Conservation (phyloP, 495 filamentous ascomycete genomes). For the Delitschia confertaspora region DNA sequence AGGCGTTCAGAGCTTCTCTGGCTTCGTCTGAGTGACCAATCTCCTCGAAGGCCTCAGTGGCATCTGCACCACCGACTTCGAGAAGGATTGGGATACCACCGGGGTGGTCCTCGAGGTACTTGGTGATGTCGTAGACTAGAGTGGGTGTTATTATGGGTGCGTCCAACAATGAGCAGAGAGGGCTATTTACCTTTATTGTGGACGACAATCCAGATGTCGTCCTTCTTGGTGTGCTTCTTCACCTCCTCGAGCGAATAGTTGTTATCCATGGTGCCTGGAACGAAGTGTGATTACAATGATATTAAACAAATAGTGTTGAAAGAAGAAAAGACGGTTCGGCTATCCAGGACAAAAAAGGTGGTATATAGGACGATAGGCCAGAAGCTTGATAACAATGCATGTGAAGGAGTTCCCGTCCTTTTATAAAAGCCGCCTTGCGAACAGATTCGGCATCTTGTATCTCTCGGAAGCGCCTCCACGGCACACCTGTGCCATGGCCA, state of each 20-base stretch:
- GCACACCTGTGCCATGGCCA: too few species aligned
- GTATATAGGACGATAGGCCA: too few species aligned
- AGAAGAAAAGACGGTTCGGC: too few species aligned
- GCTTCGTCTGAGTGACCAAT: constrained; percentile 51
- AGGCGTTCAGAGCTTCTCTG: constrained; percentile 30
- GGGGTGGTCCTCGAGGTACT: constrained; percentile 52
- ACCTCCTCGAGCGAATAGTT: constrained; percentile 42
- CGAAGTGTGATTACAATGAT: too few species aligned
- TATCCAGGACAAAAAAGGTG: too few species aligned
- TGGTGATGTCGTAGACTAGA: constrained; percentile 55
- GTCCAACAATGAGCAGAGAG: neutral
- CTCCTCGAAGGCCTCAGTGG: constrained; percentile 49
- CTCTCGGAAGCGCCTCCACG: too few species aligned
- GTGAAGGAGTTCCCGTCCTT: too few species aligned
- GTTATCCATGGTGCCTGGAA: constrained; percentile 26
- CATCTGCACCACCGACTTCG: constrained; percentile 50
- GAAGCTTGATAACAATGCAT: too few species aligned
- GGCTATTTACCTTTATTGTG: constrained; percentile 47
- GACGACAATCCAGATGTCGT: constrained; percentile 51
- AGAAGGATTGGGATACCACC: constrained; percentile 47
- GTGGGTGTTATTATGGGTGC: neutral
- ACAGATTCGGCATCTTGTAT: too few species aligned
- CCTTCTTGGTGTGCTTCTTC: constrained; percentile 45
- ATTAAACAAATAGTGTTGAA: too few species aligned
- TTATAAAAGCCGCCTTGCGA: too few species aligned